Base-by-base conservation (phyloP, 2,329 filamentous ascomycete genomes). In the Ceratocystis eucalypticola region DNA sequence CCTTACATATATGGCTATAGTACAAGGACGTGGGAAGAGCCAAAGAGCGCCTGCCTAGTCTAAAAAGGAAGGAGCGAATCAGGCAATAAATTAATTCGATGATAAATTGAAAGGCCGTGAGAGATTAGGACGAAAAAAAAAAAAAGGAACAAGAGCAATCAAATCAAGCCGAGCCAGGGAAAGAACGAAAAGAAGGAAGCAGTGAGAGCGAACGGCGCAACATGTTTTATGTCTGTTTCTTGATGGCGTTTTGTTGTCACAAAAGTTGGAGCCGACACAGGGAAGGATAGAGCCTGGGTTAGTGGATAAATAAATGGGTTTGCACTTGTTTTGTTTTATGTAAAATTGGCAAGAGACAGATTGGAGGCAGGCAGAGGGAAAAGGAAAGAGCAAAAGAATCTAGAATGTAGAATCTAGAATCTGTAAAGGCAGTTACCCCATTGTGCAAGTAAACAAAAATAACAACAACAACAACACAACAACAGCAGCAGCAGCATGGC, bases 161-260 rank as follows among this genome's bases (percentile, higher is more conserved):
- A 57, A 57, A 30, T 22, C 8, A 57, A 2, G 30, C 30, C 10
- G 8, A 25, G n/a, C 25, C 28, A 57, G 1, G 7, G 12, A 30
- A 33, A 20, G 33, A 17, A 7, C 12, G 46, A 20, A n/a, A 22
- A 50, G 22, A 50, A 50, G 22, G 22, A 50, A 22, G 46, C 5
- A 57, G 30, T 8, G 50, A 57, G 25, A 57, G 25, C 8, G 10
- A 57, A 57, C 15, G 17, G 28, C 25, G 30, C 5, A 57, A 28
- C 8, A 59, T 59, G 53, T 59, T 59, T 59, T 33, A 33, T 59
- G 53, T 59, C 8, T 30, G 53, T 59, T 59, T 59, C 53, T 59
- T 33, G 28, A 59, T 20, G 53, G 28, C 53, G 53, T 33, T 33
- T 12, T 33, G n/a, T 59, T 59, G 53, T 30, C 53, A 59, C 25